A percentile compares a stretch with the other conserved stretches of the same genome.
phyloP scores from a whole-genome alignment of 345 rosid species.

The Citrus hindsii region DNA sequence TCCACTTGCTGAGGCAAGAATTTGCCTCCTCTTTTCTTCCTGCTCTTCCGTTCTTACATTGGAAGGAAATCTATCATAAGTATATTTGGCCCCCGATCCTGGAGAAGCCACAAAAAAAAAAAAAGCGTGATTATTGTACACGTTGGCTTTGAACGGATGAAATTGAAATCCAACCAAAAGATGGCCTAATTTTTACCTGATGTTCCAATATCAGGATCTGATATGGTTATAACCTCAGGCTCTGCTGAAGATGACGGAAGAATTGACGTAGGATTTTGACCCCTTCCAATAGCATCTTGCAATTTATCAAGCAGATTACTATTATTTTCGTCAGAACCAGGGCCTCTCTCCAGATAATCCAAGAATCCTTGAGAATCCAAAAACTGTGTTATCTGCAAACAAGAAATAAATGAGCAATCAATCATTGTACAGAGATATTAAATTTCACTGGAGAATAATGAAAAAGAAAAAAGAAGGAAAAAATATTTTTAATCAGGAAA shows the following conservation, averaged over 20 bases:
- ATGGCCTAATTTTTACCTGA: constrained; percentile 46
- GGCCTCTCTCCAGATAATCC: constrained; percentile 85
- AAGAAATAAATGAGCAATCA: constrained; percentile 6
- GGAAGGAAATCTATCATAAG: constrained; percentile 95
- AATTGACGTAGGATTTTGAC: constrained; percentile 82
- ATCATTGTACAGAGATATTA: background rate
- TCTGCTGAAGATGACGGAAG: constrained; percentile 62
- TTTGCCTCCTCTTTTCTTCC: constrained; percentile 92
- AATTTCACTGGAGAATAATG: background rate
- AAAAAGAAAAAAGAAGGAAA: background rate
- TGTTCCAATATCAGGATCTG: constrained; percentile 71
- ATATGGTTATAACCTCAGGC: constrained; percentile 87
- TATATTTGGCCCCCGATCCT: constrained; percentile 84
- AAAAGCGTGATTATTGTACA: constrained; percentile 14
- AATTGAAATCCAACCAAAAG: constrained; percentile 13
- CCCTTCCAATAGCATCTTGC: constrained; percentile 97
- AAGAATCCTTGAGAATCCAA: constrained; percentile 84
- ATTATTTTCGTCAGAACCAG: constrained; percentile 63
- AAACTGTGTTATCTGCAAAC: constrained; percentile 70
- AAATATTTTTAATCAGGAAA: background rate
- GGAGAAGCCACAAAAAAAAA: constrained; percentile 18
- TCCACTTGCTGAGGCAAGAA: constrained; percentile 87
- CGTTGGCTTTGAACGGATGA: constrained; percentile 11
- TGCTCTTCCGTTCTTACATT: constrained; percentile 84
- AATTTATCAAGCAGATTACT: constrained; percentile 85